phyloP scores from a whole-genome alignment of 2,329 filamentous ascomycete species.

The Sporothrix pseudoabietina region DNA sequence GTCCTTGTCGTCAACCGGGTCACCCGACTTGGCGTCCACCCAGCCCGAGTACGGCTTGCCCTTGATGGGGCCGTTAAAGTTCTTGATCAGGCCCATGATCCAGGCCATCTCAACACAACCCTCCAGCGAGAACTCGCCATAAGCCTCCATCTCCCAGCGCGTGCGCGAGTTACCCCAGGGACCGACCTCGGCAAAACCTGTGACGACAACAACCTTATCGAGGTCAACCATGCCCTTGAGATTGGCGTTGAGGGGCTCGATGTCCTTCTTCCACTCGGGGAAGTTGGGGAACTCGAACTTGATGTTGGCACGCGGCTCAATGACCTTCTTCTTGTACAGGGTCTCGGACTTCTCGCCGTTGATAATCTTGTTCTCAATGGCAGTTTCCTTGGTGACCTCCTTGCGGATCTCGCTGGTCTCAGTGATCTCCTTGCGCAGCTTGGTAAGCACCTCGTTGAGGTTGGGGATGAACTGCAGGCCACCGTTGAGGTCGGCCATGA shows the following conservation, averaged over 20 bases:
- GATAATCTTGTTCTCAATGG: constrained; percentile 95
- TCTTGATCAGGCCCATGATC: constrained; percentile 99
- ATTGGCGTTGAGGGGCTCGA: constrained; percentile 82
- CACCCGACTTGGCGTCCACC: constrained; percentile 91
- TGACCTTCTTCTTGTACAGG: constrained; percentile 90
- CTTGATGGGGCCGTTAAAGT: constrained; percentile 95
- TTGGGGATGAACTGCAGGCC: constrained; percentile 97
- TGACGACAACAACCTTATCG: constrained; percentile 96
- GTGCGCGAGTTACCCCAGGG: constrained; percentile 99
- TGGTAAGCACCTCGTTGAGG: constrained; percentile 90
- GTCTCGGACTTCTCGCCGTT: constrained; percentile 91
- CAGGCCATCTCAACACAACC: constrained; percentile 99
- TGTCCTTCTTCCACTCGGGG: constrained; percentile 87
- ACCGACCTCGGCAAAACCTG: constrained; percentile 92
- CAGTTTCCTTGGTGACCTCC: constrained; percentile 92
- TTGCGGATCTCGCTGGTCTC: constrained; percentile 92
- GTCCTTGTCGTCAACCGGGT: constrained; percentile 97
- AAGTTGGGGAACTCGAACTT: constrained; percentile 93
- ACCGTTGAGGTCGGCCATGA: constrained; percentile 96
- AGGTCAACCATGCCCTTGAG: constrained; percentile 98
- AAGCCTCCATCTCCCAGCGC: constrained; percentile 98
- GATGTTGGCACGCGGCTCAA: constrained; percentile 94
- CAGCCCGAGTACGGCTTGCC: constrained; percentile 95
- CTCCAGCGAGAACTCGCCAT: constrained; percentile 94
- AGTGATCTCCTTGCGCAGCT: constrained; percentile 89